Percentiles rank a stretch among this genome's conserved stretches.
These are phyloP conservation scores for Blastobotrys aristatus DNA, from an alignment of 1,139 yeast species.

Conservation along the genomic window DNA sequence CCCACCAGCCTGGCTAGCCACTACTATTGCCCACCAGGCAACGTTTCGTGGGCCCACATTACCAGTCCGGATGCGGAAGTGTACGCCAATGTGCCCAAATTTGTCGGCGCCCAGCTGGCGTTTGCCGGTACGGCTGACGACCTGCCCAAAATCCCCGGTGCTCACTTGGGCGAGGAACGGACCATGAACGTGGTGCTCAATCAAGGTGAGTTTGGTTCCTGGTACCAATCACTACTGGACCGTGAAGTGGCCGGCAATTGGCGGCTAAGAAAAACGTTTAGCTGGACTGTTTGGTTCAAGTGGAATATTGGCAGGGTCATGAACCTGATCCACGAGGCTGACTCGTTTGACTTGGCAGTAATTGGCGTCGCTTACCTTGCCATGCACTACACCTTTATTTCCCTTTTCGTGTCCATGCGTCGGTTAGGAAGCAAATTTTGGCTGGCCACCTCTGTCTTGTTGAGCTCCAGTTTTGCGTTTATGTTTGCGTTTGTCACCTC, in stretches of 20 bases:
- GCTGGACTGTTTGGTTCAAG: constrained; percentile 57
- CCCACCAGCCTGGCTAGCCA: constrained; percentile 25
- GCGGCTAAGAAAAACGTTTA: constrained; percentile 57
- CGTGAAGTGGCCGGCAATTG: constrained; percentile 31
- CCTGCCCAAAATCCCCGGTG: constrained; percentile 14
- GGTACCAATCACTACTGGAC: constrained; percentile 31
- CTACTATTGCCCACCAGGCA: constrained; percentile 23
- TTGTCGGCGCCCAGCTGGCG: constrained; percentile 45
- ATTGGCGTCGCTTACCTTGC: constrained; percentile 81
- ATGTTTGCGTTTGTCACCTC: constrained; percentile 75
- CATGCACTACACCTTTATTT: constrained; percentile 81
- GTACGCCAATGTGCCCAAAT: constrained; percentile 40
- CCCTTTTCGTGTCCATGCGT: constrained; percentile 77
- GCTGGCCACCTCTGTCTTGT: constrained; percentile 78
- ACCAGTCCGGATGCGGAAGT: constrained; percentile 29
- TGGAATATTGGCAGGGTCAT: constrained; percentile 44
- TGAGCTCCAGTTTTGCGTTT: constrained; percentile 82
- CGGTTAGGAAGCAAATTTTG: constrained; percentile 79
- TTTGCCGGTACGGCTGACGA: constrained; percentile 36
- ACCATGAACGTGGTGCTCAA: constrained; percentile 39
- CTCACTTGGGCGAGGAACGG: constrained; percentile 2
- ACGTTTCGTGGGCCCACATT: constrained; percentile 13
- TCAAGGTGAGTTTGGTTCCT: constrained; percentile 33
- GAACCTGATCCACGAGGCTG: constrained; percentile 67
- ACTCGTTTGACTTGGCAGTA: constrained; percentile 76